Evolutionary conservation across 805 yeast genomes (phyloP).

Genomic region (Deakozyma indianensis): DNA sequence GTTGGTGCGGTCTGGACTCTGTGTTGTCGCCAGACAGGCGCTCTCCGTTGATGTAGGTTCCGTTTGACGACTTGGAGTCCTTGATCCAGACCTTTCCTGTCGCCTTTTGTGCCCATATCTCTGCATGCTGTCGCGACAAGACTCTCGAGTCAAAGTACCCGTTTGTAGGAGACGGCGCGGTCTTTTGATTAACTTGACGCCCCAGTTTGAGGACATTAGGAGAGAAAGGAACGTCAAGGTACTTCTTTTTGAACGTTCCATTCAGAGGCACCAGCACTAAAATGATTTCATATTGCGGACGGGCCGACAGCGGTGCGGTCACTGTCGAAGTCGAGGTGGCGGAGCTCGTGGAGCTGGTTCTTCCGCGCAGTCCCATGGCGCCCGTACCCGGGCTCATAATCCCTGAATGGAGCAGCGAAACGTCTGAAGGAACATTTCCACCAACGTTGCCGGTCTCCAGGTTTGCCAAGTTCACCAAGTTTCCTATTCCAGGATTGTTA

Average conservation of each 20-base stretch:
- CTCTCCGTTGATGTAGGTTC: constrained; percentile 75
- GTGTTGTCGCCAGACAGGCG: constrained; percentile 47
- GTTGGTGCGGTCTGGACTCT: constrained; percentile 38
- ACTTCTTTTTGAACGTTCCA: constrained; percentile 68
- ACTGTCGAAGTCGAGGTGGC: not conserved
- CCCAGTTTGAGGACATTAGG: constrained; percentile 85
- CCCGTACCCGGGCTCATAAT: not conserved
- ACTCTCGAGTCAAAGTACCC: constrained; percentile 94
- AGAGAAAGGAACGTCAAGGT: constrained; percentile 58
- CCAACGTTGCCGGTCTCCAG: not conserved
- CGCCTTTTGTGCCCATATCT: constrained; percentile 54
- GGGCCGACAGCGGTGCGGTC: not conserved
- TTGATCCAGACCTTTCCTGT: constrained; percentile 57
- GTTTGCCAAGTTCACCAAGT: not conserved
- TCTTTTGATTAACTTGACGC: constrained; percentile 52
- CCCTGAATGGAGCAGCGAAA: not conserved
- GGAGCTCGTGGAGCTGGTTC: not conserved
- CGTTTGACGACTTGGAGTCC: constrained; percentile 86
- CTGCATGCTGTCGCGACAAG: constrained; percentile 87
- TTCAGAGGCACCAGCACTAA: constrained; percentile 67
- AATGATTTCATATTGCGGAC: constrained; percentile 25
- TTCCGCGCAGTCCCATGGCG: not conserved
- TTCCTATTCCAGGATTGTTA: not conserved
- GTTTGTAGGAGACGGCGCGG: constrained; percentile 49
- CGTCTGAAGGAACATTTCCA: not conserved